These are phyloP conservation scores for Globisporangium nagaii DNA, from an alignment of 352 stramenopile species.

Conservation along the genomic window DNA sequence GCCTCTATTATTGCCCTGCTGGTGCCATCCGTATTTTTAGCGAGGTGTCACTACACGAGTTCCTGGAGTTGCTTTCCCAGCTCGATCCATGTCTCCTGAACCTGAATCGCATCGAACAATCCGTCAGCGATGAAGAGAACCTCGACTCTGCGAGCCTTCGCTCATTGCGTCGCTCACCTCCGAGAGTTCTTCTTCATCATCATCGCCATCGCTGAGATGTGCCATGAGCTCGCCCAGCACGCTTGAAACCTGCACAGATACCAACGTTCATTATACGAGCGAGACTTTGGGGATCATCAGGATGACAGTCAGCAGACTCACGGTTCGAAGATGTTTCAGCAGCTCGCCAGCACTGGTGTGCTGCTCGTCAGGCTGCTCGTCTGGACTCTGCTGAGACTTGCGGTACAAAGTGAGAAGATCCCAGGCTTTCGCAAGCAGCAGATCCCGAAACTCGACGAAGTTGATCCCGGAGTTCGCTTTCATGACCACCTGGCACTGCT, in stretches of 20 bases:
- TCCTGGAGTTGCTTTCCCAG: too few relatives aligned
- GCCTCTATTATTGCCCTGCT: too few relatives aligned
- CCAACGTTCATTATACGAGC: not conserved
- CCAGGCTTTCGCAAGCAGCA: slow-evolving; percentile 43
- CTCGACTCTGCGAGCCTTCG: too few relatives aligned
- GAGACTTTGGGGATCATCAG: not conserved
- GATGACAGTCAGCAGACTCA: not conserved
- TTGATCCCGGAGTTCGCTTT: slow-evolving; percentile 75
- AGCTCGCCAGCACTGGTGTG: not conserved
- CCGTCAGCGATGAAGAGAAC: too few relatives aligned
- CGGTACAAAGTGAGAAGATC: slow-evolving; percentile 17
- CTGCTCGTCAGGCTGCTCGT: not conserved
- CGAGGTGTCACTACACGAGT: too few relatives aligned
- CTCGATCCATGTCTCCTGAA: too few relatives aligned
- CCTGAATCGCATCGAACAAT: too few relatives aligned
- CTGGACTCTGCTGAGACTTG: not conserved
- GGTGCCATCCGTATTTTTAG: too few relatives aligned
- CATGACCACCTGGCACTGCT: slow-evolving; percentile 77
- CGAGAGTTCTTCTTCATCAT: too few relatives aligned
- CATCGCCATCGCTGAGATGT: not conserved
- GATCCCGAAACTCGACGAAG: slow-evolving; percentile 53
- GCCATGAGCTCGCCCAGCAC: slow-evolving; percentile 2
- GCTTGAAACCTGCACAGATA: not conserved
- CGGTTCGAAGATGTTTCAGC: not conserved
- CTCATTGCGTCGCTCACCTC: too few relatives aligned